Evolutionary conservation across 805 yeast species (phyloP).

Genomic region (Candida rishiriensis): DNA sequence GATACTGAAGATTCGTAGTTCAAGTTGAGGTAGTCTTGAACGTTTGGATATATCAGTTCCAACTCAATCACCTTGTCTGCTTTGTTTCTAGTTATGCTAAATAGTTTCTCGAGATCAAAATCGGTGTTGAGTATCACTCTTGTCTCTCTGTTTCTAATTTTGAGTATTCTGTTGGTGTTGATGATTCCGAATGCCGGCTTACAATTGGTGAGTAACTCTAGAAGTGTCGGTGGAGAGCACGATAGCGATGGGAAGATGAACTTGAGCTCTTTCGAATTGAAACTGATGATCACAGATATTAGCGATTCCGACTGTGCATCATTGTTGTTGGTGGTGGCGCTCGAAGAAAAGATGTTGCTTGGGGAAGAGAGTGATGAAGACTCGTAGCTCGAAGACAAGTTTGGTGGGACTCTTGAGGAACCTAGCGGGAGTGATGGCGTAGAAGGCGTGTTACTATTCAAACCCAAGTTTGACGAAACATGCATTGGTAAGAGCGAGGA

Average conservation of each 20-base stretch:
- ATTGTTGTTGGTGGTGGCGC: not conserved
- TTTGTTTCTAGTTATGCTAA: constrained; percentile 22
- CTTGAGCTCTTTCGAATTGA: constrained; percentile 50
- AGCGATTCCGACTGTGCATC: constrained; percentile 21
- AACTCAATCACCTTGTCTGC: constrained; percentile 33
- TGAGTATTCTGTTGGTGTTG: constrained; percentile 30
- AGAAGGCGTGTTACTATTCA: not conserved
- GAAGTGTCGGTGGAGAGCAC: constrained; percentile 74
- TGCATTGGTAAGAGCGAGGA: constrained; percentile 4
- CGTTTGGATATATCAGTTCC: constrained; percentile 33
- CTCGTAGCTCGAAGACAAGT: not conserved
- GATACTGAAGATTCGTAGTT: constrained; percentile 22
- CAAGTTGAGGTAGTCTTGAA: constrained; percentile 26
- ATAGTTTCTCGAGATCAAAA: constrained; percentile 42
- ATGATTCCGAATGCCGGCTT: constrained; percentile 63
- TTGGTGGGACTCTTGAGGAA: constrained; percentile 2
- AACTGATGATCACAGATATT: constrained; percentile 42
- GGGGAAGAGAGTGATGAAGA: not conserved
- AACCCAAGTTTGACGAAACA: constrained; percentile 3
- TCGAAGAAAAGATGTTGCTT: not conserved
- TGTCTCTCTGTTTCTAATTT: constrained; percentile 30
- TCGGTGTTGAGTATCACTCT: constrained; percentile 37
- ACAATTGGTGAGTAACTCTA: constrained; percentile 77
- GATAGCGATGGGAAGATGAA: constrained; percentile 61
- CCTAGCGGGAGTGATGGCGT: constrained; percentile 6